These are phyloP conservation scores for Fusarium sp. DNA, from an alignment of 2,329 filamentous ascomycete species.

Conservation along the genomic window DNA sequence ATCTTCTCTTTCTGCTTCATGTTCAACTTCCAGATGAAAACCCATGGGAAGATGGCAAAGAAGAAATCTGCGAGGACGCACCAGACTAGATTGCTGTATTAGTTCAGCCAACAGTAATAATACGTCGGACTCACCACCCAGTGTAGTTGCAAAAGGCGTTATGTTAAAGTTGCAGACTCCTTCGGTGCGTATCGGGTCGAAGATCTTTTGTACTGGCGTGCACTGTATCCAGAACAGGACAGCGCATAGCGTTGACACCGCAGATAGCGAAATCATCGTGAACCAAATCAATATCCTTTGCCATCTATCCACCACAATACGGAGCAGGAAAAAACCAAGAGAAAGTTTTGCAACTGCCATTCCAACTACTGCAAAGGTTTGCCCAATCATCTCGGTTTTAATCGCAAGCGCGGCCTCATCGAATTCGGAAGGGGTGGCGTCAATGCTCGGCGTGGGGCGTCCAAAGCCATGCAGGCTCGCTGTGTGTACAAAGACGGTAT, in stretches of 20 bases:
- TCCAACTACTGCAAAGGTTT: conserved; percentile 52
- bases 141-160: conserved; percentile 19
- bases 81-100: conserved; percentile 6
- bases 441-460: conserved; percentile 33
- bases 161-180: conserved; percentile 11
- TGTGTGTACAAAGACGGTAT: conserved; percentile 48
- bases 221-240: conserved; percentile 25
- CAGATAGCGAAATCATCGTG: conserved; percentile 33
- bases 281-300: conserved; percentile 51
- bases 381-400: conserved; percentile 48
- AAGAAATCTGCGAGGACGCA: conserved; percentile 51
- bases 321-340: conserved; percentile 52
- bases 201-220: conserved; percentile 26
- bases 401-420: conserved; percentile 41
- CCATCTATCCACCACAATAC: conserved; percentile 49
- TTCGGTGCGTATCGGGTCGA: conserved; percentile 1
- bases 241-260: conserved; percentile 7
- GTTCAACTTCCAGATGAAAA: conserved; percentile 55
- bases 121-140: conserved; percentile 19
- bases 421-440: conserved; percentile 24
- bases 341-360: conserved; percentile 53
- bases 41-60: conserved; percentile 56
- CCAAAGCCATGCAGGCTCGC: conserved; percentile 51
- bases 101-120: not conserved
- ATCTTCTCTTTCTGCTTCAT: conserved; percentile 58